phyloP scores from a whole-genome alignment of 225 moss, liverwort and hornwort genomes.

The Anthoceros angustus region DNA sequence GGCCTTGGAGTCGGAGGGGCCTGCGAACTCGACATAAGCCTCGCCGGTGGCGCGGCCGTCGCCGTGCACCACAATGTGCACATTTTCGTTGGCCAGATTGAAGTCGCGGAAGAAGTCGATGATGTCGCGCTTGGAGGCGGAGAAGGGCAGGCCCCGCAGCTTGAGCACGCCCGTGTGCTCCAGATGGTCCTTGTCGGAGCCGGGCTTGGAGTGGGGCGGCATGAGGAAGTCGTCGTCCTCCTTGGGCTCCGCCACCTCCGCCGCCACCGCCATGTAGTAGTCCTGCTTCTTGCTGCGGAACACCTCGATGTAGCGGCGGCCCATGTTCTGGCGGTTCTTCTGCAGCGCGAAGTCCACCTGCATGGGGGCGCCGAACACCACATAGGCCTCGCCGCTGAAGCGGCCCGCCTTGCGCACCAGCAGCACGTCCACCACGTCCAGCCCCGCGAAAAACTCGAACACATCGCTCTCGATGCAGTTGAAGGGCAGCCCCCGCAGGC shows the following conservation, averaged over 20 bases:
- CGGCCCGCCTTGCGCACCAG: constrained; percentile 72
- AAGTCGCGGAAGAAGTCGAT: constrained; percentile 76
- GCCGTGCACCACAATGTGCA: constrained; percentile 58
- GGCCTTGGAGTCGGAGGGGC: constrained; percentile 46
- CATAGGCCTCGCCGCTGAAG: constrained; percentile 73
- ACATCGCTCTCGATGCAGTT: constrained; percentile 80
- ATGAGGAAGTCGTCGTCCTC: constrained; percentile 29
- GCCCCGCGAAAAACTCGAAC: constrained; percentile 72
- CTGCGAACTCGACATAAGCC: constrained; percentile 73
- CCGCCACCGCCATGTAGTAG: constrained; percentile 62
- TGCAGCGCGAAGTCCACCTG: constrained; percentile 88
- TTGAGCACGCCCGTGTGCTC: constrained; percentile 64
- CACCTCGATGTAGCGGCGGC: constrained; percentile 73
- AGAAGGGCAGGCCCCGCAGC: constrained; percentile 78
- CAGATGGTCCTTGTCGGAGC: constrained; percentile 44
- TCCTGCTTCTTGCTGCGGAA: constrained; percentile 87
- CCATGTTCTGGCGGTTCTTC: constrained; percentile 78
- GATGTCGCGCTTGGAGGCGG: constrained; percentile 67
- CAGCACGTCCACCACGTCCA: constrained; percentile 79
- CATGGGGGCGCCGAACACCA: constrained; percentile 67
- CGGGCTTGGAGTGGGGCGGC: constrained; percentile 15
- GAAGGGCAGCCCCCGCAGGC: constrained; percentile 80
- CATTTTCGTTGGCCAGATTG: constrained; percentile 59
- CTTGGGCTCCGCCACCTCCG: constrained; percentile 52
- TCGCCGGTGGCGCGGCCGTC: constrained; percentile 80